These are phyloP conservation scores for Quercus parvula DNA, from an alignment of 306 rosid genomes.

Conservation along the genomic window DNA sequence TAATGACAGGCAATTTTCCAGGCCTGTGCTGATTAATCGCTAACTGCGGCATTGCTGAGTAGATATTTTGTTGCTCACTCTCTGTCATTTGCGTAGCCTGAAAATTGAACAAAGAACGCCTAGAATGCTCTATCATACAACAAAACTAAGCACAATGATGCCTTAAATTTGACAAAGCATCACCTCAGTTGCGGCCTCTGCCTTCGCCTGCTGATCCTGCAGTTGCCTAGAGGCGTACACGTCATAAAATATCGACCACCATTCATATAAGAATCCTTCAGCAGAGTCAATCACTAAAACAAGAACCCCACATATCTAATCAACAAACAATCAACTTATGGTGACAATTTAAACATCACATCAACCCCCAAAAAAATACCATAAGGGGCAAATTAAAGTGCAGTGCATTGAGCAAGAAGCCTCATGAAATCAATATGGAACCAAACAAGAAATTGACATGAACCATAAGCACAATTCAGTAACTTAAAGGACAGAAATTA, in stretches of 20 bases:
- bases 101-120: slow-evolving; percentile 14
- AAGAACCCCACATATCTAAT: not conserved
- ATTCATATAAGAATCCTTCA: slow-evolving; percentile 49
- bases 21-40: slow-evolving; percentile 23
- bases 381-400: not conserved
- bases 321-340: slow-evolving; percentile 12
- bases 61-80: slow-evolving; percentile 8
- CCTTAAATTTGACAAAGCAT: not conserved
- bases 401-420: not conserved
- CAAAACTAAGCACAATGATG: not conserved
- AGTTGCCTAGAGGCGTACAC: not conserved
- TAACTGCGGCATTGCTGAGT: slow-evolving; percentile 19
- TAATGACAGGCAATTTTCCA: slow-evolving; percentile 14
- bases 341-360: slow-evolving; percentile 4
- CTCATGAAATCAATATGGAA: not conserved
- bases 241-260: slow-evolving; percentile 57
- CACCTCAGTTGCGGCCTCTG: slow-evolving; percentile 31
- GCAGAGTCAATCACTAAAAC: slow-evolving; percentile 31
- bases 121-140: not conserved
- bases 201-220: slow-evolving; percentile 5
- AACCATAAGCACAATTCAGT: not conserved
- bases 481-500: not conserved
- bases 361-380: not conserved
- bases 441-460: not conserved
- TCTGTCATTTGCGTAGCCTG: slow-evolving; percentile 29